Conservation (phyloP, 1,139 yeast species). For the Casaregolazyma suthepensis region DNA sequence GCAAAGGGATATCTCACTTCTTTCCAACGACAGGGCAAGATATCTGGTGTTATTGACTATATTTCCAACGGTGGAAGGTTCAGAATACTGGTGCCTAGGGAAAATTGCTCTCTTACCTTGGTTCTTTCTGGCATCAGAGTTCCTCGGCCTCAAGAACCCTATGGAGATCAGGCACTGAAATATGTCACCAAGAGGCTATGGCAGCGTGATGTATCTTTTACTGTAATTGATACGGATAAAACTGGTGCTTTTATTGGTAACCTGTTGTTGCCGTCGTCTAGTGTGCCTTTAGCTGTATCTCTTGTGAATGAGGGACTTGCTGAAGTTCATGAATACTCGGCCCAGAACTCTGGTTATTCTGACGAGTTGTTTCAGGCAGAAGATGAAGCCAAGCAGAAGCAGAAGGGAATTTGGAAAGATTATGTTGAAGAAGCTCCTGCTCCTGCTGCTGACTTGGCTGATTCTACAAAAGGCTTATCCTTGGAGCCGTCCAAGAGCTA, state of each 20-base stretch:
- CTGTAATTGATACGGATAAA: slow-evolving; percentile 65
- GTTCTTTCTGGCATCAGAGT: slow-evolving; percentile 66
- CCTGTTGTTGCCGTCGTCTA: slow-evolving; percentile 47
- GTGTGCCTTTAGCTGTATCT: slow-evolving; percentile 55
- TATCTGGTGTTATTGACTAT: slow-evolving; percentile 66
- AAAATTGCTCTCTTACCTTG: slow-evolving; percentile 61
- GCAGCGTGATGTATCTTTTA: slow-evolving; percentile 70
- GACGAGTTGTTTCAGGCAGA: slow-evolving; percentile 56
- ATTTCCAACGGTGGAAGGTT: slow-evolving; percentile 64
- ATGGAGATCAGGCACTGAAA: slow-evolving; percentile 49
- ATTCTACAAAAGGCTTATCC: slow-evolving; percentile 1
- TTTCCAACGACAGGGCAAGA: slow-evolving; percentile 58
- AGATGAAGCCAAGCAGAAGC: slow-evolving; percentile 48
- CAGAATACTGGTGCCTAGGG: slow-evolving; percentile 62
- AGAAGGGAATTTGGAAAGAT: slow-evolving; percentile 62
- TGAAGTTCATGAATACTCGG: slow-evolving; percentile 59
- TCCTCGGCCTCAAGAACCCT: slow-evolving; percentile 41
- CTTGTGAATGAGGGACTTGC: slow-evolving; percentile 62
- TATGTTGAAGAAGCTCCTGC: slow-evolving; percentile 37
- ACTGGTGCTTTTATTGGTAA: slow-evolving; percentile 80
- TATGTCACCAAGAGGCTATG: slow-evolving; percentile 50
- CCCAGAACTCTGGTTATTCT: slow-evolving; percentile 50
- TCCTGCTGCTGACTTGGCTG: slow-evolving; percentile 11
- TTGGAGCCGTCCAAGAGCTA: slow-evolving; percentile 36
- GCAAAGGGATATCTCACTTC: slow-evolving; percentile 72